Conservation (phyloP, 495 filamentous ascomycete species). For the Tuber aestivum region DNA sequence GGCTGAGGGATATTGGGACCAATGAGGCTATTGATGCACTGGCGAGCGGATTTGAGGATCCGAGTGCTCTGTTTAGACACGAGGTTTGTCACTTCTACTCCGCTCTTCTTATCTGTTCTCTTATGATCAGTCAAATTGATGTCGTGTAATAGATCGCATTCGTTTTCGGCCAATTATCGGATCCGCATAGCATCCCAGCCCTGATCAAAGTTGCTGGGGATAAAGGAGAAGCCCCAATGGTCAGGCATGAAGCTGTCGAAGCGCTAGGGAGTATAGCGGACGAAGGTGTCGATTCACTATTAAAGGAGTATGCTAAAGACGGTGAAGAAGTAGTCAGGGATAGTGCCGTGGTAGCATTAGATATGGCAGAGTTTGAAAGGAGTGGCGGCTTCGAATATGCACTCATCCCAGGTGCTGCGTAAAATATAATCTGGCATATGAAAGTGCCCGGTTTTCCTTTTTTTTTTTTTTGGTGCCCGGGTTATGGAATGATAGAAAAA, state of each 20-base stretch:
- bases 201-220: constrained; percentile 73
- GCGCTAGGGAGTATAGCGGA: constrained; percentile 93
- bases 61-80: constrained; percentile 91
- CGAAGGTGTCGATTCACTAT: constrained; percentile 78
- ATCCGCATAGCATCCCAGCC: constrained; percentile 91
- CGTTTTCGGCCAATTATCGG: constrained; percentile 91
- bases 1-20: constrained; percentile 84
- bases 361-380: constrained; percentile 98
- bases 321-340: constrained; percentile 89
- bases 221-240: constrained; percentile 81
- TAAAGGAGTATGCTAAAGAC: constrained; percentile 81
- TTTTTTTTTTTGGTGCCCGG: background rate
- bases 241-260: constrained; percentile 94
- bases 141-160: constrained; percentile 61
- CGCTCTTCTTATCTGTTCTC: background rate
- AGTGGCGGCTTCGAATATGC: constrained; percentile 85
- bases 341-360: constrained; percentile 87
- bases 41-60: constrained; percentile 78
- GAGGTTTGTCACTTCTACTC: constrained; percentile 48
- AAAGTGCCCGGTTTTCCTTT: background rate
- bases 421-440: background rate
- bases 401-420: constrained; percentile 59
- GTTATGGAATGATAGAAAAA: background rate
- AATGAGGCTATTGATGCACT: constrained; percentile 79
- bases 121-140: background rate